These are phyloP conservation scores for Globisporangium acanthophoron DNA, from an alignment of 352 stramenopile species.

Conservation along the genomic window DNA sequence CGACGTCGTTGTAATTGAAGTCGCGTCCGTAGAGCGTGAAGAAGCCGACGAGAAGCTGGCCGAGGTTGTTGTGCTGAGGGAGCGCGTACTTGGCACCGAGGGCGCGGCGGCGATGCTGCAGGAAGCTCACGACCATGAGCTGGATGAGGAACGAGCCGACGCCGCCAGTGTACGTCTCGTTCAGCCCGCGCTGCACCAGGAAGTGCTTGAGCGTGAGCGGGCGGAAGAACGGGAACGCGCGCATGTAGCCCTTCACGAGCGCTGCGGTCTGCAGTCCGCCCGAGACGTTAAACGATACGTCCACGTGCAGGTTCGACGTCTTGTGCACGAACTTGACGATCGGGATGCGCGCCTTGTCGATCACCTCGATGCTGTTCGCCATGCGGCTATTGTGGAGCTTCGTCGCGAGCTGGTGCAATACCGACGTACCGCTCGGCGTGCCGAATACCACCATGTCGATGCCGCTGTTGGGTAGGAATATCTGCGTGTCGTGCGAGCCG, in stretches of 20 bases:
- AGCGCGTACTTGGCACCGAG: conserved; percentile 49
- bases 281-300: conserved; percentile 91
- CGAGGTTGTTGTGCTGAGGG: conserved; percentile 86
- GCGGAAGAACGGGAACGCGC: conserved; percentile 87
- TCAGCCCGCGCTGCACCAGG: conserved; percentile 88
- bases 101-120: conserved; percentile 86
- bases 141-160: conserved; percentile 93
- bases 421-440: conserved; percentile 44
- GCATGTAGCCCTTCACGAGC: conserved; percentile 75
- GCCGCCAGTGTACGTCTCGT: conserved; percentile 93
- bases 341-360: conserved; percentile 93
- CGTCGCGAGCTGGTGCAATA: conserved; percentile 45
- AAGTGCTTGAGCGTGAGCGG: conserved; percentile 97
- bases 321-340: conserved; percentile 96
- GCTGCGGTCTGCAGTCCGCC: conserved; percentile 80
- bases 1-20: conserved; percentile 92
- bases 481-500: conserved; percentile 90
- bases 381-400: conserved; percentile 60
- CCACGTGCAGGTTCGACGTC: conserved; percentile 82
- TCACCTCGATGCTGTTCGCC: conserved; percentile 92
- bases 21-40: conserved; percentile 93
- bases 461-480: conserved; percentile 90
- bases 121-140: conserved; percentile 94
- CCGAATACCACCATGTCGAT: conserved; percentile 93
- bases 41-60: conserved; percentile 91